Conservation (phyloP, 75 land plant genomes). For the Gnetum montanum region DNA sequence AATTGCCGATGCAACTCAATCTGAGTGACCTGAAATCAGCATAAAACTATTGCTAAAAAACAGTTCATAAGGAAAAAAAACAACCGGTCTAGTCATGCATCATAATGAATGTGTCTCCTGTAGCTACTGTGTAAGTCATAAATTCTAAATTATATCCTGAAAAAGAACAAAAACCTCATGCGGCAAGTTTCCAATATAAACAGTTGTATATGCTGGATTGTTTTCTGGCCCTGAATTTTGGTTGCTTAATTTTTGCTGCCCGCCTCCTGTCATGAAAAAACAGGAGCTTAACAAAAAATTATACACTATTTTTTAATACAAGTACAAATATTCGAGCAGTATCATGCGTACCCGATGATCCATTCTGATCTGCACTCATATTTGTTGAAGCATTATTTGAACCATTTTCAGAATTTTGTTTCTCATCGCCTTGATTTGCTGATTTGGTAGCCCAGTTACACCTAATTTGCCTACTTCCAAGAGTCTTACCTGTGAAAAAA, state of each 20-base stretch:
- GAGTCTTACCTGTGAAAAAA: no score
- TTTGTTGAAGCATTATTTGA: not conserved
- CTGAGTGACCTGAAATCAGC: constrained; percentile 58
- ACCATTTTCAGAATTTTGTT: constrained; percentile 20
- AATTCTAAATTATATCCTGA: not conserved
- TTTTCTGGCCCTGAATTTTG: constrained; percentile 72
- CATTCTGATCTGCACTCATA: not conserved
- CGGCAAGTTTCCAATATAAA: constrained; percentile 97
- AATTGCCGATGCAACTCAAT: constrained; percentile 84
- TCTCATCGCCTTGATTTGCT: constrained; percentile 41
- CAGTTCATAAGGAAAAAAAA: not conserved
- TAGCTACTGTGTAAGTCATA: not conserved
- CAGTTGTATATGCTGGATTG: constrained; percentile 89
- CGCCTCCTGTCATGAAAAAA: constrained; percentile 5
- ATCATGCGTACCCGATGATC: not conserved
- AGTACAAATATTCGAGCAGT: no score
- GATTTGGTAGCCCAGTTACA: constrained; percentile 99
- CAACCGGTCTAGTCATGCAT: not conserved
- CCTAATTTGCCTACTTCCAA: constrained; percentile 84
- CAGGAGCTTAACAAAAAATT: no score
- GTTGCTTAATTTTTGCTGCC: constrained; percentile 21
- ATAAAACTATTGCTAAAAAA: not conserved
- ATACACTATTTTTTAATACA: no score
- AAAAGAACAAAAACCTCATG: constrained; percentile 48
- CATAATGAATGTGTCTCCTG: no score